Conservation (phyloP, 176 grass and related monocot species). For the Rhynchospora breviuscula region DNA sequence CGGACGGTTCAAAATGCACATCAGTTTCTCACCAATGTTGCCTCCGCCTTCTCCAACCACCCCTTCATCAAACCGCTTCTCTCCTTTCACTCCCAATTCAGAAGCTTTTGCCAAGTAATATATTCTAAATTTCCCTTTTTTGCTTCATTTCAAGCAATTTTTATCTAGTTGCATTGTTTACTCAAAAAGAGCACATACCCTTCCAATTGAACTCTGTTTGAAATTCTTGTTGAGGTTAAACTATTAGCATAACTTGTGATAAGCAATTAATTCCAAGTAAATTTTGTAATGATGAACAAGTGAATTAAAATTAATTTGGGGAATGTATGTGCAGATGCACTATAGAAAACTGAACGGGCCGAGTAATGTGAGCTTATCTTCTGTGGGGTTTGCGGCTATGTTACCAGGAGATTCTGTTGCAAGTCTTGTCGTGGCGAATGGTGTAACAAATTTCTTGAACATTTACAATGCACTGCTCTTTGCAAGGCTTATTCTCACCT, state of each 20-base stretch:
- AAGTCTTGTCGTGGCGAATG: slow-evolving; percentile 74
- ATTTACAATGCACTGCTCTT: slow-evolving; percentile 89
- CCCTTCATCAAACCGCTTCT: slow-evolving; percentile 61
- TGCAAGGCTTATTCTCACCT: slow-evolving; percentile 85
- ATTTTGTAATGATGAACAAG: background rate
- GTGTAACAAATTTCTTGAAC: slow-evolving; percentile 88
- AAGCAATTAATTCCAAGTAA: background rate
- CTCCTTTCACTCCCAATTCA: slow-evolving; percentile 45
- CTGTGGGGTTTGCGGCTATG: slow-evolving; percentile 67
- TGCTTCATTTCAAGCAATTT: background rate
- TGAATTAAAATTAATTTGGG: slow-evolving; percentile 1
- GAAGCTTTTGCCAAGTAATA: slow-evolving; percentile 63
- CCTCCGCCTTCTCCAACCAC: slow-evolving; percentile 47
- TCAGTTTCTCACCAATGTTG: slow-evolving; percentile 43
- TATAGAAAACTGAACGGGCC: slow-evolving; percentile 15
- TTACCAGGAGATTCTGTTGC: slow-evolving; percentile 74
- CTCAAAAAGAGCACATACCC: background rate
- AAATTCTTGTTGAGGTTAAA: background rate
- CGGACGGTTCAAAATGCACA: slow-evolving; percentile 13
- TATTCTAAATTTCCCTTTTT: background rate
- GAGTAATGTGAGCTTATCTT: slow-evolving; percentile 12
- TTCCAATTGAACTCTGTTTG: background rate
- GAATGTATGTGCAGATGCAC: slow-evolving; percentile 24
- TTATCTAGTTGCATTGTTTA: background rate
- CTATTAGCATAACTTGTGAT: background rate